A percentile compares a stretch with the other conserved stretches of the same genome.
Evolutionary conservation across 176 grass and related monocot species (phyloP).

Genomic region (Rhynchospora breviuscula): DNA sequence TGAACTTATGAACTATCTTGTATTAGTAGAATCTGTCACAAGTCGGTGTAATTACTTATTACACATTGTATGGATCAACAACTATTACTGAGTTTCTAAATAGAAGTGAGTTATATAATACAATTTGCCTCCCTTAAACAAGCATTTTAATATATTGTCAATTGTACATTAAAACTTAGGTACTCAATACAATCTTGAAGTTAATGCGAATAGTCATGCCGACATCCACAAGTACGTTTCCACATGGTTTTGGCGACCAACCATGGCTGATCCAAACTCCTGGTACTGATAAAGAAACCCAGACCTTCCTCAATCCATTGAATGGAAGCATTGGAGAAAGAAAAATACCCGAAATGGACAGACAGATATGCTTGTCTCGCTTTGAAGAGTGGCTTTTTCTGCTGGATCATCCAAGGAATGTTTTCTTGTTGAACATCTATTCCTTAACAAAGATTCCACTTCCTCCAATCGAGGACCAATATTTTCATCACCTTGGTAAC

Average conservation of each 20-base stretch:
- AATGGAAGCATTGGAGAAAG: neutral
- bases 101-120: too few relatives aligned
- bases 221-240: too few relatives aligned
- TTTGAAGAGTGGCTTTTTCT: conserved; percentile 17
- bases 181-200: too few relatives aligned
- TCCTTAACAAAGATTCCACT: neutral
- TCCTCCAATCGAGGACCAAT: neutral
- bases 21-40: too few relatives aligned
- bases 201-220: too few relatives aligned
- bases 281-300: neutral
- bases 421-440: neutral
- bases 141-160: too few relatives aligned
- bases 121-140: too few relatives aligned
- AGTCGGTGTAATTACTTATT: too few relatives aligned
- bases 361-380: neutral
- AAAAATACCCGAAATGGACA: neutral
- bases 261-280: neutral
- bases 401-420: neutral
- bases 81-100: too few relatives aligned
- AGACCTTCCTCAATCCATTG: conserved; percentile 1
- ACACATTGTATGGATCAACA: too few relatives aligned
- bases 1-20: too few relatives aligned
- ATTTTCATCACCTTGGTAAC: neutral
- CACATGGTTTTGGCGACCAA: neutral
- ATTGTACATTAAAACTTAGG: too few relatives aligned